These are phyloP conservation scores for Mollisia scopiformis DNA, from an alignment of 2,329 filamentous ascomycete species.

Conservation along the genomic window DNA sequence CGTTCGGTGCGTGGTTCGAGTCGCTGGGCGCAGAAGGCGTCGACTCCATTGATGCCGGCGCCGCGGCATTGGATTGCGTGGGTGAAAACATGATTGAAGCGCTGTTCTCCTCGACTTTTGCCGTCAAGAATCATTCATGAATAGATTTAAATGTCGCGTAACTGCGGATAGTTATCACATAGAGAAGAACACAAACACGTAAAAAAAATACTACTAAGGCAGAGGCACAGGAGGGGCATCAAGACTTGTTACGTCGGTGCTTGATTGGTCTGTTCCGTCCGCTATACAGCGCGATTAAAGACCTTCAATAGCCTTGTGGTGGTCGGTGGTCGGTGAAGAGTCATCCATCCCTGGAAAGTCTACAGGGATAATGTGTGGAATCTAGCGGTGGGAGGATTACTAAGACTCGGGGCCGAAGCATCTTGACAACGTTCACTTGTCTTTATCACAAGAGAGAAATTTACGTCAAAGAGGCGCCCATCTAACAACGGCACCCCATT, in stretches of 20 bases:
- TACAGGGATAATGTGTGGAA: neutral
- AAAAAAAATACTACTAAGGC: neutral
- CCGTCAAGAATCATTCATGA: neutral
- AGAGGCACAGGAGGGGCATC: neutral
- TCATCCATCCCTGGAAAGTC: neutral
- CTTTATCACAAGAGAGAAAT: too few relatives aligned
- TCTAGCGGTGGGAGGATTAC: neutral
- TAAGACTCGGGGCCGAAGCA: too few relatives aligned
- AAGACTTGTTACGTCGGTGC: neutral
- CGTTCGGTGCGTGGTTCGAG: neutral
- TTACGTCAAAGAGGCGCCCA: too few relatives aligned
- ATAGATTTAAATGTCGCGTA: neutral
- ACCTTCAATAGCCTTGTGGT: neutral
- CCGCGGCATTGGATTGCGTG: neutral
- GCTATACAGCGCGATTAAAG: conserved; percentile 1
- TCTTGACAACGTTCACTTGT: too few relatives aligned
- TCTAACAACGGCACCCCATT: too few relatives aligned
- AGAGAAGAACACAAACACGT: neutral
- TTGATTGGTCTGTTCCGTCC: neutral
- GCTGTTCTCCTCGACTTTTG: neutral
- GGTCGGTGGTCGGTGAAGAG: too few relatives aligned
- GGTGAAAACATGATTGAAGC: neutral
- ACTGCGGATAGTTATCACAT: neutral
- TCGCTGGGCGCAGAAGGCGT: neutral
- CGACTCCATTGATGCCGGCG: neutral